Conservation (phyloP, 768 basidiomycete species). For the Trichaptum fuscoviolaceum region DNA sequence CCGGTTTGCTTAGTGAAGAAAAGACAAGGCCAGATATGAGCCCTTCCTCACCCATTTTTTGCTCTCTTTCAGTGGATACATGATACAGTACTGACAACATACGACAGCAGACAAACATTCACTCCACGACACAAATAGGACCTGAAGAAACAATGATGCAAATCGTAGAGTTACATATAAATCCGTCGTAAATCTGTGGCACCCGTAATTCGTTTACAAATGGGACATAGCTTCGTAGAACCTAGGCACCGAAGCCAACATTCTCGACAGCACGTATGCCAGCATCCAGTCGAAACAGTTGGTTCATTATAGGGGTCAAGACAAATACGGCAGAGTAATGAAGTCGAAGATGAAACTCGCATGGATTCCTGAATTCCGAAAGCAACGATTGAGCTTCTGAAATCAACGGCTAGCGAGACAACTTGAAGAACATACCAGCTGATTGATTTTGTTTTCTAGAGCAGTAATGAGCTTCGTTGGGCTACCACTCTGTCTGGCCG, state of each 20-base stretch:
- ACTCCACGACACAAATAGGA: neutral
- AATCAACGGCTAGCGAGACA: neutral
- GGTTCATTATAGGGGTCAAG: conserved; percentile 74
- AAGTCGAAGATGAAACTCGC: conserved; percentile 35
- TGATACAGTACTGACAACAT: neutral
- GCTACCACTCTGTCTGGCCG: conserved; percentile 46
- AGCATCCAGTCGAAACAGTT: conserved; percentile 78
- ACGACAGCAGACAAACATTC: neutral
- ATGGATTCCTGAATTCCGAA: conserved; percentile 35
- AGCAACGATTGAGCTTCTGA: conserved; percentile 8
- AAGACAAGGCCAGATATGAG: conserved; percentile 90
- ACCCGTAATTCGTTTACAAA: conserved; percentile 80
- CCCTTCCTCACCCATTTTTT: conserved; percentile 16
- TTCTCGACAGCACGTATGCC: conserved; percentile 80
- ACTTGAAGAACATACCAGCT: conserved; percentile 40
- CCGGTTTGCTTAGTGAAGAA: conserved; percentile 46
- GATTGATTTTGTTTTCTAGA: conserved; percentile 55
- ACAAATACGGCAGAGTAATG: conserved; percentile 68
- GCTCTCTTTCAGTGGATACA: neutral
- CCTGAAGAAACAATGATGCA: neutral
- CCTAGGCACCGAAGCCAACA: conserved; percentile 86
- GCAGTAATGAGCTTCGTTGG: conserved; percentile 43
- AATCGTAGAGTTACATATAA: conserved; percentile 46
- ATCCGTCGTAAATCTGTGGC: conserved; percentile 72
- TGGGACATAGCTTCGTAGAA: conserved; percentile 77